These are phyloP conservation scores for Mycotypha africana DNA, from an alignment of 371 early-diverging fungal species.

Conservation along the genomic window DNA sequence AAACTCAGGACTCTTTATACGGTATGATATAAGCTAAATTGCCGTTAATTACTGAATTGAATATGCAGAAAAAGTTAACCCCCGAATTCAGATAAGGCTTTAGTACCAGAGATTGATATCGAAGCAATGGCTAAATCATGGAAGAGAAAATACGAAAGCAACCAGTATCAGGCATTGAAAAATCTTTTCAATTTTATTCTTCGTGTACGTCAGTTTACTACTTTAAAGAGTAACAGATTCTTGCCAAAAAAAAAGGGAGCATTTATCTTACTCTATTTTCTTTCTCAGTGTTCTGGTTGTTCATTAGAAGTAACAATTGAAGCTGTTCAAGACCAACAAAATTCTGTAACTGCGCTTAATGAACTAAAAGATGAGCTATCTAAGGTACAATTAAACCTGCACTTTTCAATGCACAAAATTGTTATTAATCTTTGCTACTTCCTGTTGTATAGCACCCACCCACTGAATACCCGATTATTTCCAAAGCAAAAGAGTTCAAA, in stretches of 20 bases:
- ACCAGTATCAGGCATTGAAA: slow-evolving; percentile 29
- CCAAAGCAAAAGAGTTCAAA: slow-evolving; percentile 54
- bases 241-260: not conserved
- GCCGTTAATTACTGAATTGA: no score
- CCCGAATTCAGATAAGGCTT: not conserved
- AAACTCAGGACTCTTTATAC: slow-evolving; percentile 18
- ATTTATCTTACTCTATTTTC: no score
- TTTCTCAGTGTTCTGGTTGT: slow-evolving; percentile 42
- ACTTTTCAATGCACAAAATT: no score
- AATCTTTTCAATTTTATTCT: slow-evolving; percentile 60
- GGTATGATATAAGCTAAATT: no score
- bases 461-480: slow-evolving; percentile 63
- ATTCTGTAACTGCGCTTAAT: slow-evolving; percentile 30
- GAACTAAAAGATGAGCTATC: slow-evolving; percentile 39
- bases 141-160: slow-evolving; percentile 18
- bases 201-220: slow-evolving; percentile 31
- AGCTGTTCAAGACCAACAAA: slow-evolving; percentile 35
- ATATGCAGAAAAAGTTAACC: not conserved
- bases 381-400: no score
- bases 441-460: slow-evolving; percentile 39
- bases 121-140: slow-evolving; percentile 24
- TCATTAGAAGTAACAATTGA: slow-evolving; percentile 29
- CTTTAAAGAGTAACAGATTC: no score
- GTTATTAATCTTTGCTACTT: no score
- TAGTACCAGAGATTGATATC: slow-evolving; percentile 5